Evolutionary conservation across 345 rosid species (phyloP).

Genomic region (Gossypium turneri): DNA sequence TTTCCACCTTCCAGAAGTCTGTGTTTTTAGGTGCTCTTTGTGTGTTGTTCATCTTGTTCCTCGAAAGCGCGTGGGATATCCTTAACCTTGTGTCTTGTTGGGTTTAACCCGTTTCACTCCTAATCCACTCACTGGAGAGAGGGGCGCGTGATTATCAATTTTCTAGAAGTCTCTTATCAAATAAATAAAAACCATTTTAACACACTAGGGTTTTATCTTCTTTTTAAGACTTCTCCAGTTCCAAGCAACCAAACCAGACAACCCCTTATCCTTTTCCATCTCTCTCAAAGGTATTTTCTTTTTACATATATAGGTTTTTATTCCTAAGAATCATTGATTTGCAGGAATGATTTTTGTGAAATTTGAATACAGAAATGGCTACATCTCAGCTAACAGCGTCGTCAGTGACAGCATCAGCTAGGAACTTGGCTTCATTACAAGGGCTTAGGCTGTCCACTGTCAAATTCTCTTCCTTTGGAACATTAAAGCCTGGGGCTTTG

Average conservation of each 20-base stretch:
- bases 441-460: constrained; percentile 45
- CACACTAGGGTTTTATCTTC: constrained; percentile 8
- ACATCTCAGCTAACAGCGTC: constrained; percentile 48
- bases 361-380: constrained; percentile 42
- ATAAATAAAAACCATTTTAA: not conserved
- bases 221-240: not conserved
- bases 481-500: constrained; percentile 18
- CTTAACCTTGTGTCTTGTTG: not conserved
- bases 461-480: constrained; percentile 39
- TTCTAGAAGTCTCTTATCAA: constrained; percentile 10
- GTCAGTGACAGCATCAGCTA: constrained; percentile 35
- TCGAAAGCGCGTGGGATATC: not conserved
- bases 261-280: not conserved
- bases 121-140: not conserved
- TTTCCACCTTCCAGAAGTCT: not conserved
- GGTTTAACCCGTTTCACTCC: not conserved
- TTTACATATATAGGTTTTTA: not conserved
- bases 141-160: not conserved
- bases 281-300: not conserved
- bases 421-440: constrained; percentile 44
- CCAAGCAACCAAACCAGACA: constrained; percentile 2
- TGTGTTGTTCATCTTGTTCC: not conserved
- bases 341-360: not conserved
- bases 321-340: not conserved
- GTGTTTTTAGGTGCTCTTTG: not conserved